Base-by-base conservation (phyloP, 768 basidiomycete species). In the Gloeopeniophorella convolvens region DNA sequence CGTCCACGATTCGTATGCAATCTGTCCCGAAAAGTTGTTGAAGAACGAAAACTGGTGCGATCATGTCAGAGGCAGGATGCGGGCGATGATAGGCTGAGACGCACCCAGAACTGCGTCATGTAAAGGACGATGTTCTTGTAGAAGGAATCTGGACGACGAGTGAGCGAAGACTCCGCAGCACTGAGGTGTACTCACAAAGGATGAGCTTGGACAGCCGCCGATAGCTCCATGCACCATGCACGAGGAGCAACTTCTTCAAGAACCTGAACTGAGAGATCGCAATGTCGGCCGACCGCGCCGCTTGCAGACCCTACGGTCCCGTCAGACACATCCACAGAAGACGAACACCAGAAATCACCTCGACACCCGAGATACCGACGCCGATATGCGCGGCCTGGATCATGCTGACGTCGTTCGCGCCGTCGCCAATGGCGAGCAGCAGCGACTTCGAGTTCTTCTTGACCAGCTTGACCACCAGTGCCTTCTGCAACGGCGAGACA, bases 151-250 rank as follows among this genome's bases (percentile, higher is more conserved):
- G 61, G 41, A 13, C 20, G 10, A 26, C 50, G 39, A 21, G 1
- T 44, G 31, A 32, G 50, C 26, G 41, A 28, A 63, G 21, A 48
- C 45, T 9, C 44, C 30, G 41, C 20, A 26, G 16, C 13, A 20
- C 9, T 10, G 13, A 12, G 7, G 7, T 32, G 32, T 13, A 76
- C 91, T 55, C 63, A 94, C 95, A 99, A 8, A 99, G 74, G 62
- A 98, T 94, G 49, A 99, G 77, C 65, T 95, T 98, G 12, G 93
- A 94, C 50, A 99, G 65, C 28, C 96, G 78, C 49, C 89, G 85
- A 64, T 99, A 99, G 69, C 95, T 97, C 96, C 96, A 99, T 2
- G 96, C 88, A 4, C 96, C 96, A 62, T 99, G 96, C 6, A 99
- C 96, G 13, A 99, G 81, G 8, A 99, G 66, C 21, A 98, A 69